Percentiles rank a stretch among this genome's conserved stretches.
Conservation (phyloP, 2,329 filamentous ascomycete genomes). For the Sclerotinia minor region DNA sequence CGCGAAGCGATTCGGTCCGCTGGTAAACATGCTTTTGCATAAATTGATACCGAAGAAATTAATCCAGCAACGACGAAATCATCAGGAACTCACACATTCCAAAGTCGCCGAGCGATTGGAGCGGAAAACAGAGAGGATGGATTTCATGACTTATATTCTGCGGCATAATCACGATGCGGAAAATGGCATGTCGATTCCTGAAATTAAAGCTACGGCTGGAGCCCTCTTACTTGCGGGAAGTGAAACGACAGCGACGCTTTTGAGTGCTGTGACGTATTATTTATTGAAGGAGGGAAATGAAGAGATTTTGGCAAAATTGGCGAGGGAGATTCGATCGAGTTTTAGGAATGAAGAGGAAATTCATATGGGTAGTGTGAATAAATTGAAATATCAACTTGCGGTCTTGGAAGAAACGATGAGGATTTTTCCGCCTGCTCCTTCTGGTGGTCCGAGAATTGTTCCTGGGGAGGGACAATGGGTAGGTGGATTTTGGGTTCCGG, state of each 20-base stretch:
- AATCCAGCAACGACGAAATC: constrained; percentile 26
- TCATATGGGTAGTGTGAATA: constrained; percentile 33
- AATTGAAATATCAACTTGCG: constrained; percentile 19
- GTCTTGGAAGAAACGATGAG: constrained; percentile 22
- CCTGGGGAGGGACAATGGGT: constrained; percentile 10
- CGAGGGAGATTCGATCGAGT: constrained; percentile 45
- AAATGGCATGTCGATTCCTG: constrained; percentile 28
- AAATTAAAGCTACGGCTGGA: constrained; percentile 23
- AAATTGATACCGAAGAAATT: constrained; percentile 24
- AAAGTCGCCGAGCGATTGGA: constrained; percentile 26
- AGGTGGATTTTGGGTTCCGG: constrained; percentile 22
- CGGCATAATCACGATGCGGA: constrained; percentile 29
- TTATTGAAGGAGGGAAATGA: constrained; percentile 40
- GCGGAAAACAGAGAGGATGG: constrained; percentile 39
- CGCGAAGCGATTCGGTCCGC: constrained; percentile 29
- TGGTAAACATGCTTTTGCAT: constrained; percentile 20
- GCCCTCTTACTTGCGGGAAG: constrained; percentile 27
- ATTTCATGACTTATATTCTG: constrained; percentile 41
- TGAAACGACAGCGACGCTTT: constrained; percentile 29
- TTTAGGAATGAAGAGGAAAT: constrained; percentile 47
- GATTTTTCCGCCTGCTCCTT: constrained; percentile 22
- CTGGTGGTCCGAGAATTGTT: constrained; percentile 7
- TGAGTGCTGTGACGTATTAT: constrained; percentile 28
- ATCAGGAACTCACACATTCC: constrained; percentile 30
- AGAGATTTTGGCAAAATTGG: constrained; percentile 38